Conservation (phyloP, 441 rosid genomes). For the Corymbia calophylla region DNA sequence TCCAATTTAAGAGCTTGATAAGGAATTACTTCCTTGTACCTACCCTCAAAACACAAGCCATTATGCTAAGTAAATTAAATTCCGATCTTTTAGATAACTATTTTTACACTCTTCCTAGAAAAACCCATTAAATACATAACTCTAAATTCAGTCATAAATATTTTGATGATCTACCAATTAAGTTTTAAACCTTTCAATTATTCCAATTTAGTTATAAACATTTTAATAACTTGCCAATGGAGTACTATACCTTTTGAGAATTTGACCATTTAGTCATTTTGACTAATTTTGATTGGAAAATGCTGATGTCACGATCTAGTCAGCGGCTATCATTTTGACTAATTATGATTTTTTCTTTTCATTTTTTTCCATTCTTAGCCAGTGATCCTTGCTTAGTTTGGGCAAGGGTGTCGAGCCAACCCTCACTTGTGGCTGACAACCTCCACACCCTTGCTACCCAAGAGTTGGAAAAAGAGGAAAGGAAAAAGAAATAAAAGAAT, state of each 20-base stretch:
- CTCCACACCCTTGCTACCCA: background rate
- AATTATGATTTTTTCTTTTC: no score
- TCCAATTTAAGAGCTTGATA: background rate
- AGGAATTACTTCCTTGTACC: background rate
- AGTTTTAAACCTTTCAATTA: no score
- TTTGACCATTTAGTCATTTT: background rate
- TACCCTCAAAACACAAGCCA: background rate
- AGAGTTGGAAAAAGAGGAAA: background rate
- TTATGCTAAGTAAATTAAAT: background rate
- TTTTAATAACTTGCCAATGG: no score
- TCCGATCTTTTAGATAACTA: background rate
- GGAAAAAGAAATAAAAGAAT: no score
- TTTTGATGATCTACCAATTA: no score
- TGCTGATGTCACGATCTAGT: accelerated
- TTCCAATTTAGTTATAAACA: no score
- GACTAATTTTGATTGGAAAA: accelerated
- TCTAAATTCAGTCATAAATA: background rate
- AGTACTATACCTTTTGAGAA: no score
- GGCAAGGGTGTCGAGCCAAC: no score
- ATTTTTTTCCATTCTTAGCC: background rate
- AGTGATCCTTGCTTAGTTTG: no score
- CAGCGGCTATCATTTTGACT: accelerated
- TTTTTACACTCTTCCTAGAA: background rate
- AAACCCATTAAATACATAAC: background rate
- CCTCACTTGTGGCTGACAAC: background rate